Conservation (phyloP, 2,329 filamentous ascomycete species). For the Alternaria hordeiaustralica region DNA sequence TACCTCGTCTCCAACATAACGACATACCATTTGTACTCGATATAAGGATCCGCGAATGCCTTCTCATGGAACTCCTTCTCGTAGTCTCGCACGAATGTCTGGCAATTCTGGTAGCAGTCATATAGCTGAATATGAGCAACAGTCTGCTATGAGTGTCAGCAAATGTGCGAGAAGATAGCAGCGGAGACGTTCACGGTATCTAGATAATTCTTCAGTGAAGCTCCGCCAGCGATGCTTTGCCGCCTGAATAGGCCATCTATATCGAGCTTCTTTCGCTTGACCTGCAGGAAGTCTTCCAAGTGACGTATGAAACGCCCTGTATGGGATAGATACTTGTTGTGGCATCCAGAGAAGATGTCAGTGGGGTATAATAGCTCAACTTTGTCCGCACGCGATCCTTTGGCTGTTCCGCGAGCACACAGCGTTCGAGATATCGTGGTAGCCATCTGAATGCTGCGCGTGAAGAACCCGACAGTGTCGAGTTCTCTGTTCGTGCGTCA, state of each 20-base stretch:
- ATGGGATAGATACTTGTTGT: not conserved
- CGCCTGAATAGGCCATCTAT: not conserved
- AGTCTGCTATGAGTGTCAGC: not conserved
- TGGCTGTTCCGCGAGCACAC: not conserved
- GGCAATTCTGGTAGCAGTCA: not conserved
- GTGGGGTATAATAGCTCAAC: not conserved
- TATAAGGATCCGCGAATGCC: not conserved
- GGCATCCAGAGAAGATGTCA: not conserved
- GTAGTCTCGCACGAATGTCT: not conserved
- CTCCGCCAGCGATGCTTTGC: not conserved
- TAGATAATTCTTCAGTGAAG: not conserved
- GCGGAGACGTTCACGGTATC: not conserved
- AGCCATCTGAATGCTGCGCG: not conserved
- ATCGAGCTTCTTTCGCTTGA: not conserved
- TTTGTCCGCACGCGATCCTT: too few relatives aligned
- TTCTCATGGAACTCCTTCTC: not conserved
- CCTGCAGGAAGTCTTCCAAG: not conserved
- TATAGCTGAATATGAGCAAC: not conserved
- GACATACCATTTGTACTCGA: not conserved
- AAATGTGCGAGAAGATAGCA: fast-evolving
- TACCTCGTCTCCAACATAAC: not conserved
- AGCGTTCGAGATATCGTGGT: not conserved
- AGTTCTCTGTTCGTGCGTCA: not conserved
- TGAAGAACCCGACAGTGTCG: not conserved
- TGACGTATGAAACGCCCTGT: not conserved